phyloP scores from a whole-genome alignment of 176 grass and related monocot species.

The Echinochloa phyllopogon region DNA sequence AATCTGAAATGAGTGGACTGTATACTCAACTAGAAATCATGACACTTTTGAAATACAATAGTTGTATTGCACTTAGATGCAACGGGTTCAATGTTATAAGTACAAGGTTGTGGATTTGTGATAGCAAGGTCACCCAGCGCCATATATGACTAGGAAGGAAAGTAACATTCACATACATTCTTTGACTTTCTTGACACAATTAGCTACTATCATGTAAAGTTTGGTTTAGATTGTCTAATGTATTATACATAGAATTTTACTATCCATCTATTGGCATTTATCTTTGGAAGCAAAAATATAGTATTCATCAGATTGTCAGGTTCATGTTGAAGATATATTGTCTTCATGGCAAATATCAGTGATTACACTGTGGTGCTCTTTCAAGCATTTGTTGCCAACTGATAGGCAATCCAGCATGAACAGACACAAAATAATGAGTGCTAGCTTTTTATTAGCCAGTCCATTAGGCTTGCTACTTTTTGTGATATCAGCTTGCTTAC shows the following conservation, averaged over 20 bases:
- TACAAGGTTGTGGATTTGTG: not conserved
- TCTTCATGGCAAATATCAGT: not conserved
- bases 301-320: not conserved
- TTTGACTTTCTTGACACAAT: not conserved
- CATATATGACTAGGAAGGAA: not conserved
- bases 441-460: not conserved
- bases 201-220: not conserved
- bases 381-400: not conserved
- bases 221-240: not conserved
- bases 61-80: not conserved
- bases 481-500: not conserved
- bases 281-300: not conserved
- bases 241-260: not conserved
- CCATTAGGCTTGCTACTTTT: not conserved
- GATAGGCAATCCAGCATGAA: not conserved
- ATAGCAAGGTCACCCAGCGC: not conserved
- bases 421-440: not conserved
- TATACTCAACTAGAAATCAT: slow-evolving; percentile 4
- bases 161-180: not conserved
- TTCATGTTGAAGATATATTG: not conserved
- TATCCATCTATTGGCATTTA: not conserved
- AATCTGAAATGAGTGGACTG: not conserved
- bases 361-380: not conserved
- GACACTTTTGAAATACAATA: slow-evolving; percentile 8
- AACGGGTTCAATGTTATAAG: not conserved